phyloP scores from a whole-genome alignment of 2,329 filamentous ascomycete genomes.

The Xylariaceae sp. region DNA sequence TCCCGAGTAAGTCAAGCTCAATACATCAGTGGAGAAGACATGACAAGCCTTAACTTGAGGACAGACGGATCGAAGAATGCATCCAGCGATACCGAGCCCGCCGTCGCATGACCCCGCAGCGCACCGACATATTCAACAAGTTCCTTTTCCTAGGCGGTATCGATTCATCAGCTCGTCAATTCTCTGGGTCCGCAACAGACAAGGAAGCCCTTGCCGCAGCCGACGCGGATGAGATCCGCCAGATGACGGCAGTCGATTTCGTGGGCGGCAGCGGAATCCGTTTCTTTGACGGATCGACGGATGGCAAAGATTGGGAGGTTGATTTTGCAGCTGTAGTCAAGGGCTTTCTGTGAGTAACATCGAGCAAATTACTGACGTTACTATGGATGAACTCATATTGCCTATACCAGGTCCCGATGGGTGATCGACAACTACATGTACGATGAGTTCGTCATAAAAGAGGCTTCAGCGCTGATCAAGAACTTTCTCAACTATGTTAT shows the following conservation, averaged over 20 bases:
- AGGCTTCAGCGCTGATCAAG: conserved; percentile 64
- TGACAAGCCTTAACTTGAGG: not conserved
- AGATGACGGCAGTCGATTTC: conserved; percentile 59
- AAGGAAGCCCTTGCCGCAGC: conserved; percentile 48
- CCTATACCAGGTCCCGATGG: conserved; percentile 44
- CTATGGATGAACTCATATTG: conserved; percentile 14
- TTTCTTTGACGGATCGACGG: conserved; percentile 50
- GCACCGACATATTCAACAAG: conserved; percentile 65
- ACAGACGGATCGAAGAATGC: conserved; percentile 76
- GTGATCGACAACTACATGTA: conserved; percentile 55
- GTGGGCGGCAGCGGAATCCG: conserved; percentile 43
- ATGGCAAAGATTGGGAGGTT: conserved; percentile 62
- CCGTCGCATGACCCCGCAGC: conserved; percentile 66
- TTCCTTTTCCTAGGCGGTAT: conserved; percentile 84
- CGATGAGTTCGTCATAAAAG: conserved; percentile 50
- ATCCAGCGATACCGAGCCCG: conserved; percentile 76
- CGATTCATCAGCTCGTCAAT: conserved; percentile 52
- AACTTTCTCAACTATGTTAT: conserved; percentile 89
- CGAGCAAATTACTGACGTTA: not conserved
- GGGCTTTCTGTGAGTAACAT: conserved; percentile 65
- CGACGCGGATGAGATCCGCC: conserved; percentile 61
- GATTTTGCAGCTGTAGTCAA: conserved; percentile 77
- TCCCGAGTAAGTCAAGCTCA: conserved; percentile 45
- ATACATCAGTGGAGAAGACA: too few relatives aligned
- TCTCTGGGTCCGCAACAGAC: conserved; percentile 56